Conservation (phyloP, 257 asterid genomes). For the Nicotiana undulata region DNA sequence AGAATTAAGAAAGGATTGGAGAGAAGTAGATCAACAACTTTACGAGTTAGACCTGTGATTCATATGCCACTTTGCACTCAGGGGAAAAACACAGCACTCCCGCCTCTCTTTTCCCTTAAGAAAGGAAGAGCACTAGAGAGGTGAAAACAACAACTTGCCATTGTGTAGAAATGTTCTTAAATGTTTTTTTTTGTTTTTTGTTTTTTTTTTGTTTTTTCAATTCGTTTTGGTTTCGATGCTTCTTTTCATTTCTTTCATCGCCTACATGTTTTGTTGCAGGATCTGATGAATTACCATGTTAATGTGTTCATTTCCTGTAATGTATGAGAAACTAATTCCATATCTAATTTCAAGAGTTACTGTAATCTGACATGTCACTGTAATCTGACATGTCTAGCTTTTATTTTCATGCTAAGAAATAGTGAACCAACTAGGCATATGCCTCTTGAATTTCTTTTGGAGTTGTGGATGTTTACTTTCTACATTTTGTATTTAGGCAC, state of each 20-base stretch:
- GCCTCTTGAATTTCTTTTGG: background rate
- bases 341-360: background rate
- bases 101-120: constrained; percentile 56
- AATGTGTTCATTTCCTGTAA: background rate
- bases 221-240: constrained; percentile 10
- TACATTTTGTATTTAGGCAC: background rate
- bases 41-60: constrained; percentile 63
- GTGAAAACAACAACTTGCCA: constrained; percentile 3
- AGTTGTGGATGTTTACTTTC: background rate
- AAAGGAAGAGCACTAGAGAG: constrained; percentile 36
- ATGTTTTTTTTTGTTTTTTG: too few species aligned
- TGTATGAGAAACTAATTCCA: background rate
- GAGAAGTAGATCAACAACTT: constrained; percentile 48
- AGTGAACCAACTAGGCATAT: background rate
- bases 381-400: background rate
- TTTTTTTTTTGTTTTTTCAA: background rate
- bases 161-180: constrained; percentile 19
- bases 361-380: background rate
- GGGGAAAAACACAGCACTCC: constrained; percentile 42
- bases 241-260: background rate
- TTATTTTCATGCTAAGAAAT: background rate
- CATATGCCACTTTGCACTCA: constrained; percentile 62
- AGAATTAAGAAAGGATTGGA: constrained; percentile 58
- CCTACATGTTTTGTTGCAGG: background rate
- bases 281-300: background rate